Percentiles rank a stretch among this genome's conserved stretches.
Evolutionary conservation across 768 basidiomycete species (phyloP).

Genomic region (Trametes cinnabarina): DNA sequence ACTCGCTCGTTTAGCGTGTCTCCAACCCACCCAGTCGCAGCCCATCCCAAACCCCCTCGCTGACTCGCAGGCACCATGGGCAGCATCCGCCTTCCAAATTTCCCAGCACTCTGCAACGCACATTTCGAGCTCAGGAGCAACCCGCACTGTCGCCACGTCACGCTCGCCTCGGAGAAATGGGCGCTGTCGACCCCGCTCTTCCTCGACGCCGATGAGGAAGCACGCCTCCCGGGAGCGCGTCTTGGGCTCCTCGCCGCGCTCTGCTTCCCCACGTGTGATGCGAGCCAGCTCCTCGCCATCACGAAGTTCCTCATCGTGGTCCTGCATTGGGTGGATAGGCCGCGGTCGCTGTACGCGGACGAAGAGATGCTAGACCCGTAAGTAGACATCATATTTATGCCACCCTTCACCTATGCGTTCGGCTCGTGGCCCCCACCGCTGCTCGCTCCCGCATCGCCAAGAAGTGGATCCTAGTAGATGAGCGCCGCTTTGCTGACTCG

Average conservation of each 20-base stretch:
- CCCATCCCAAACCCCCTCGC: neutral
- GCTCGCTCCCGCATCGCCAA: neutral
- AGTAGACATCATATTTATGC: neutral
- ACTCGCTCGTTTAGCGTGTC: neutral
- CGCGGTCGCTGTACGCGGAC: conserved; percentile 28
- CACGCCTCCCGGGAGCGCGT: conserved; percentile 31
- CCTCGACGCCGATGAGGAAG: conserved; percentile 19
- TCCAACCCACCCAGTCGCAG: neutral
- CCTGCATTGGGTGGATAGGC: neutral
- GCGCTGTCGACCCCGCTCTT: conserved; percentile 13
- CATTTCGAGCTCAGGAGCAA: conserved; percentile 28
- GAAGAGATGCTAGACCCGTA: conserved; percentile 20
- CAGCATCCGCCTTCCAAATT: conserved; percentile 29
- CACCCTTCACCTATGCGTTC: neutral
- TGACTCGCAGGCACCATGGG: conserved; percentile 4
- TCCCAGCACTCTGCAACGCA: conserved; percentile 22
- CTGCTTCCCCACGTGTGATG: conserved; percentile 58
- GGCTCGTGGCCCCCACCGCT: neutral
- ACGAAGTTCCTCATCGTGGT: conserved; percentile 31
- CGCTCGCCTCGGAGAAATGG: conserved; percentile 24
- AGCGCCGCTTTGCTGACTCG: neutral
- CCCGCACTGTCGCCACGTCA: conserved; percentile 25
- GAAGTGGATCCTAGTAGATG: neutral
- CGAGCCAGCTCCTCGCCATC: conserved; percentile 51
- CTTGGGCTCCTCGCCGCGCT: conserved; percentile 55